Percentiles rank a stretch among this genome's conserved stretches.
Evolutionary conservation across 2,329 filamentous ascomycete genomes (phyloP).

Genomic region (Rhinocladiella mackenziei): DNA sequence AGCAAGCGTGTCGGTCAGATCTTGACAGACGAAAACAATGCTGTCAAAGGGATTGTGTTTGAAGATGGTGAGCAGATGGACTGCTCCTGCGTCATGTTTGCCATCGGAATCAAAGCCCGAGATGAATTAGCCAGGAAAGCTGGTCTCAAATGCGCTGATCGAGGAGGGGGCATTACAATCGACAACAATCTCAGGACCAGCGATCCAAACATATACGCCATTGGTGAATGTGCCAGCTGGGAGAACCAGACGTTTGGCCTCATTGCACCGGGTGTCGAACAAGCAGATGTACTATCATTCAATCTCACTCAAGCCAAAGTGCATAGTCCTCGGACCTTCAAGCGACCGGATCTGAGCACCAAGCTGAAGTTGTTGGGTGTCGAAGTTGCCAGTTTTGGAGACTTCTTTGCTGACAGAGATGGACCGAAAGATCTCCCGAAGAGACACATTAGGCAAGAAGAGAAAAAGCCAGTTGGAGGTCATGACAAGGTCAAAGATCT

Average conservation of each 20-base stretch:
- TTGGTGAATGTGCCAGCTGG: constrained; percentile 90
- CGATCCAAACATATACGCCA: constrained; percentile 70
- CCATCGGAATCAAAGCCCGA: constrained; percentile 76
- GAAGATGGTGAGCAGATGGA: constrained; percentile 74
- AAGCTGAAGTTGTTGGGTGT: constrained; percentile 87
- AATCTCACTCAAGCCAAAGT: constrained; percentile 80
- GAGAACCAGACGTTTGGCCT: constrained; percentile 80
- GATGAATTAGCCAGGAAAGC: constrained; percentile 70
- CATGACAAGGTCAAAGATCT: constrained; percentile 48
- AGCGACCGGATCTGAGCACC: constrained; percentile 80
- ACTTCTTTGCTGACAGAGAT: constrained; percentile 86
- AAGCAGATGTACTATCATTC: constrained; percentile 87
- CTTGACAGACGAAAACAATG: constrained; percentile 62
- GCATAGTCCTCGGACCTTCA: constrained; percentile 67
- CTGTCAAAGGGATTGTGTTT: constrained; percentile 69
- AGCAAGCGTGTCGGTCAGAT: constrained; percentile 70
- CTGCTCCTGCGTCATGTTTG: constrained; percentile 81
- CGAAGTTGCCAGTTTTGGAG: constrained; percentile 87
- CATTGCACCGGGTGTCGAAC: constrained; percentile 84
- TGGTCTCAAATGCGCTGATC: constrained; percentile 67
- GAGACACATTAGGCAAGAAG: constrained; percentile 44
- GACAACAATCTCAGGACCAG: constrained; percentile 64
- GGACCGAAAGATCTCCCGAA: constrained; percentile 72
- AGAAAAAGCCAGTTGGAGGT: constrained; percentile 31
- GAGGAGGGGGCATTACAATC: constrained; percentile 73